Evolutionary conservation across 306 rosid genomes (phyloP), one percentile per base, ranked within the genome.

Genomic region (Amphicarpaea edgeworthii): DNA sequence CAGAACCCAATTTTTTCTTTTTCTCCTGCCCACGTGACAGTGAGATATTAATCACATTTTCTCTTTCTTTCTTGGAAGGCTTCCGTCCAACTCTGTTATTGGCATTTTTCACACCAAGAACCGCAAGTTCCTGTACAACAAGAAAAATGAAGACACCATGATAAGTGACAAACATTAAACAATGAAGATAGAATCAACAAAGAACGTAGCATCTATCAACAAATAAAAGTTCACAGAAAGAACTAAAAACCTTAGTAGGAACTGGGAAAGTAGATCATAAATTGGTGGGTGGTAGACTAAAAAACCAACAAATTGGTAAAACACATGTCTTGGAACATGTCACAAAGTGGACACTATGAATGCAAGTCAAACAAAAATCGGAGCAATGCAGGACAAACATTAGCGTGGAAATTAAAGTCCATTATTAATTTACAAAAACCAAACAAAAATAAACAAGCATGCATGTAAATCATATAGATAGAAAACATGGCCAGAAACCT

Each of bases 21-120:
- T 83, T 89, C 20, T 61, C 91, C 67, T 80, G 87, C 63, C 87
- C 79, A 10, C 83, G 94, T 26, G 83, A 42, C 61, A 74, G 49
- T 55, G 97, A 12, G 57, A 64, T 82, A 77, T 47, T 89, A 69
- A 81, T 51, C 68, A 78, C 64, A 70, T 75, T 82, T 43, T 89
- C 99, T 82, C 77, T 88, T 83, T 87, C 97, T 86, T 91, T 93
- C 85, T 90, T 96, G 63, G 93, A 68, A 82, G 89, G 74, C 82
- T 93, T 96, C 73, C 94, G 88, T 70, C 88, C 87, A 43, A 43
- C 91, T 89, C 81, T 96, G 67, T 84, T 68, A 82, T 86, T 87
- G 61, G 91, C 71, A 77, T 81, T 87, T 85, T 89, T 88, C 8
- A 85, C 88, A 70, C 97, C 97, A 66, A 89, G 87, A 83, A 88